Percentiles rank a stretch among this genome's conserved stretches.
Evolutionary conservation across 2,329 filamentous ascomycete species (phyloP).

Genomic region (Epichloe elymi): DNA sequence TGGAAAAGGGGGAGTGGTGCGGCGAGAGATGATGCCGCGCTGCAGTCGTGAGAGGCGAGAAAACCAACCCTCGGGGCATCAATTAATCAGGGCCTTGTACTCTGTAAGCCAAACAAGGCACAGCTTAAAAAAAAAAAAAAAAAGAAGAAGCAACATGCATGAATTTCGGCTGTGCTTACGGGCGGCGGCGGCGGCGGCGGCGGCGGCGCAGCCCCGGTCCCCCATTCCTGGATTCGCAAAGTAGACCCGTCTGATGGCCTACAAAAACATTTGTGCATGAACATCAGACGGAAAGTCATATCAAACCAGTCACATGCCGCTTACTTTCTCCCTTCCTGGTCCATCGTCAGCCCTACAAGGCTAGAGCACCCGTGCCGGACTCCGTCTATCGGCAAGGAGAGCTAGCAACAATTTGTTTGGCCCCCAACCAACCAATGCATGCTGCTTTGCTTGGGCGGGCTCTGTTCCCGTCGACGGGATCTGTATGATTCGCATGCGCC

Average conservation of each 20-base stretch:
- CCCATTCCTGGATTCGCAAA: too few species aligned
- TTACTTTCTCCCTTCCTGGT: not conserved
- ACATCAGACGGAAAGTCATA: too few species aligned
- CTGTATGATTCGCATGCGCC: conserved; percentile 3
- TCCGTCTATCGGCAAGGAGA: conserved; percentile 2
- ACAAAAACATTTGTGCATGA: too few species aligned
- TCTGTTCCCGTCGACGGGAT: not conserved
- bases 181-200: too few species aligned
- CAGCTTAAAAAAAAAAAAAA: too few species aligned
- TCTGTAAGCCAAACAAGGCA: too few species aligned
- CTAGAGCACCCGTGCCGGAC: not conserved
- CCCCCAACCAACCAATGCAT: conserved; percentile 1
- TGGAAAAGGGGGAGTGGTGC: conserved; percentile 46
- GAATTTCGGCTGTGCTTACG: too few species aligned
- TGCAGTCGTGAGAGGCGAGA: conserved; percentile 33
- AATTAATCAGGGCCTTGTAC: too few species aligned
- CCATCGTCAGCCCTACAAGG: conserved; percentile 6
- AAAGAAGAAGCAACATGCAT: too few species aligned
- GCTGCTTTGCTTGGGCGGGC: not conserved
- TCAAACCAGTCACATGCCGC: not conserved
- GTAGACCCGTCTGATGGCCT: too few species aligned
- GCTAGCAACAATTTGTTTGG: not conserved
- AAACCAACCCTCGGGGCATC: too few species aligned
- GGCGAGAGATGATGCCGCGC: conserved; percentile 42
- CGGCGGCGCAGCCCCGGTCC: too few species aligned